Percentiles rank a stretch among this genome's conserved stretches.
phyloP scores from a whole-genome alignment of 106 monocot genomes.

The Alisma plantagoaquatica region DNA sequence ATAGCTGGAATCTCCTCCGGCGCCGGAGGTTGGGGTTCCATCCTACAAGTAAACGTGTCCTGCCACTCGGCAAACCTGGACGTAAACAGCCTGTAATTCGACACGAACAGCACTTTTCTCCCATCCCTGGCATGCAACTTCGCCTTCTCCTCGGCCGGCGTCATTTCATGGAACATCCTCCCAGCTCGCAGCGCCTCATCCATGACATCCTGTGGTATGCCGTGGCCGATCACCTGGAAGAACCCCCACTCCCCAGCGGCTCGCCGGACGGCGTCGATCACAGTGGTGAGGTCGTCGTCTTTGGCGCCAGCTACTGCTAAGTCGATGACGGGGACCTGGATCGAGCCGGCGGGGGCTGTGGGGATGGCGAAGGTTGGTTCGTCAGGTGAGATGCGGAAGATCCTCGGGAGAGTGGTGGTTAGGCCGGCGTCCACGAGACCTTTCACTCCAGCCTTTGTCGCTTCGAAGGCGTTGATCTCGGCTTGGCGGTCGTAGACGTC shows the following conservation, averaged over 20 bases:
- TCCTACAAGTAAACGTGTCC: conserved; percentile 7
- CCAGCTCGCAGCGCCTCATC: conserved; percentile 1
- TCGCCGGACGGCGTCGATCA: background rate
- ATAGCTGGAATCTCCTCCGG: conserved; percentile 7
- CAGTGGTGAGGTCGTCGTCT: background rate
- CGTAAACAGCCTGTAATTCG: conserved; percentile 3
- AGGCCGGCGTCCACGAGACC: conserved; percentile 42
- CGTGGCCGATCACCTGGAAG: conserved; percentile 17
- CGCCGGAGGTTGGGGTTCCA: background rate
- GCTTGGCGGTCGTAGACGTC: background rate
- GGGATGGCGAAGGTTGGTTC: background rate
- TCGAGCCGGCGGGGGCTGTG: background rate
- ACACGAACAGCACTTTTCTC: conserved; percentile 3
- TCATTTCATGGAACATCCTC: conserved; percentile 11
- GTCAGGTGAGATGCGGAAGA: conserved; percentile 20
- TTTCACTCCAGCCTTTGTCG: conserved; percentile 11
- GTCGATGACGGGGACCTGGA: conserved; percentile 9
- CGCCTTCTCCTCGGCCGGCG: background rate
- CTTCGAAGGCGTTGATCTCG: conserved; percentile 38
- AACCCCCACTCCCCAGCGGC: conserved; percentile 14
- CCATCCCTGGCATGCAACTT: conserved; percentile 1
- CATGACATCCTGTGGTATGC: conserved; percentile 6
- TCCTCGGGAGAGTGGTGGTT: conserved; percentile 20
- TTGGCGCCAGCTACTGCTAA: background rate
- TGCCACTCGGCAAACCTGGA: conserved; percentile 1